Conservation (phyloP, 129 eudicot genomes). For the Deinandra increscens region DNA sequence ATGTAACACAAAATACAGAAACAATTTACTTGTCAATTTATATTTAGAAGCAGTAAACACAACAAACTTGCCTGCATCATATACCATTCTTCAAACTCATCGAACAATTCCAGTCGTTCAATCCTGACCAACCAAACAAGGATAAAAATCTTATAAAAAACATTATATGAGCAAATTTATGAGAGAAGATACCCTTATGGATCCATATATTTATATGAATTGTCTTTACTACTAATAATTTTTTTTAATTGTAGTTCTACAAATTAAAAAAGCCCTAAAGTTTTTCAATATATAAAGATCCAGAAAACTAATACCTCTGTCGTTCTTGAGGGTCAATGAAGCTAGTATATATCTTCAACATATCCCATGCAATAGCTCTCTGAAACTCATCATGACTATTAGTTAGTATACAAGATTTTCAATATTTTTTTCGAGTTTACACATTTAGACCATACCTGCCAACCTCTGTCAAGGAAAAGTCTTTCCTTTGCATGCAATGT, state of each 20-base stretch:
- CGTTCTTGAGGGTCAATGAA: constrained; percentile 89
- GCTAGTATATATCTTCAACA: constrained; percentile 73
- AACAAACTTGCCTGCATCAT: constrained; percentile 97
- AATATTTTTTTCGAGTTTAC: too few relatives aligned
- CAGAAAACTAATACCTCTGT: constrained; percentile 54
- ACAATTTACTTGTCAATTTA: constrained; percentile 7
- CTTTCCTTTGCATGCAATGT: constrained; percentile 82
- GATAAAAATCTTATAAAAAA: constrained; percentile 20
- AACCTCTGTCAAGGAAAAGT: constrained; percentile 90
- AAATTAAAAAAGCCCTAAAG: constrained; percentile 2
- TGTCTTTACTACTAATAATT: too few relatives aligned
- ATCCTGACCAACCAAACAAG: constrained; percentile 55
- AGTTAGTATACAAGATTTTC: constrained; percentile 6
- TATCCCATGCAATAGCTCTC: constrained; percentile 99
- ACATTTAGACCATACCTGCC: constrained; percentile 70
- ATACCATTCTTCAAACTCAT: constrained; percentile 99
- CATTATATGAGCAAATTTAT: neutral
- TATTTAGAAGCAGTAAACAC: constrained; percentile 1
- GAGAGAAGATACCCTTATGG: too few relatives aligned
- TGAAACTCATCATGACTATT: constrained; percentile 32
- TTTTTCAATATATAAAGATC: neutral
- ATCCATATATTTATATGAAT: too few relatives aligned
- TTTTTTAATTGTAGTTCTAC: neutral
- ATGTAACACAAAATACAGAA: neutral
- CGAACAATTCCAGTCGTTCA: constrained; percentile 91